Evolutionary conservation across 176 grass and related monocot species (phyloP).

Genomic region (Microstegium vimineum): DNA sequence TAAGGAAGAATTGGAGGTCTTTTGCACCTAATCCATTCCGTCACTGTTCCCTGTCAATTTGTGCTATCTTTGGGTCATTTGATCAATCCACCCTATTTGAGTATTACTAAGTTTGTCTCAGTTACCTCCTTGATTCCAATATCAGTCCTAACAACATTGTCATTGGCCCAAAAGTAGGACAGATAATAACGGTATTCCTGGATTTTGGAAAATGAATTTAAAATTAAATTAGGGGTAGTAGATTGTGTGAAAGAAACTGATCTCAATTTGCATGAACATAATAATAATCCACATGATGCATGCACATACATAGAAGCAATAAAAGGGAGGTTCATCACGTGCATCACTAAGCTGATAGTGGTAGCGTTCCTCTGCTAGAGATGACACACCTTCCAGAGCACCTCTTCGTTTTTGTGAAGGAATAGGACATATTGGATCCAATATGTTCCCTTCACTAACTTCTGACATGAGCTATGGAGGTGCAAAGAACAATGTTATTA

Average conservation of each 20-base stretch:
- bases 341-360: background rate
- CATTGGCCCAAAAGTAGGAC: slow-evolving; percentile 43
- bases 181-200: slow-evolving; percentile 31
- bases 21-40: slow-evolving; percentile 45
- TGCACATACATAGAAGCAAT: background rate
- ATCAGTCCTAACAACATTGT: slow-evolving; percentile 26
- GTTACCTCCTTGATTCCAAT: slow-evolving; percentile 47
- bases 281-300: background rate
- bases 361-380: background rate
- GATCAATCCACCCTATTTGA: background rate
- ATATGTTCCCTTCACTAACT: background rate
- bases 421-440: background rate
- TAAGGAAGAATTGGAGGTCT: background rate
- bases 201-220: background rate
- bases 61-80: background rate
- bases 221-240: background rate
- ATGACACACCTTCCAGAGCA: background rate
- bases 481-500: background rate
- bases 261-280: background rate
- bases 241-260: background rate
- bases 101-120: background rate
- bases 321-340: background rate
- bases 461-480: background rate
- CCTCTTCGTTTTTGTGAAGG: background rate
- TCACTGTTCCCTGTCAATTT: slow-evolving; percentile 34